These are phyloP conservation scores for Saccharomycodes ludwigii DNA, from an alignment of 805 yeast species.

Conservation along the genomic window DNA sequence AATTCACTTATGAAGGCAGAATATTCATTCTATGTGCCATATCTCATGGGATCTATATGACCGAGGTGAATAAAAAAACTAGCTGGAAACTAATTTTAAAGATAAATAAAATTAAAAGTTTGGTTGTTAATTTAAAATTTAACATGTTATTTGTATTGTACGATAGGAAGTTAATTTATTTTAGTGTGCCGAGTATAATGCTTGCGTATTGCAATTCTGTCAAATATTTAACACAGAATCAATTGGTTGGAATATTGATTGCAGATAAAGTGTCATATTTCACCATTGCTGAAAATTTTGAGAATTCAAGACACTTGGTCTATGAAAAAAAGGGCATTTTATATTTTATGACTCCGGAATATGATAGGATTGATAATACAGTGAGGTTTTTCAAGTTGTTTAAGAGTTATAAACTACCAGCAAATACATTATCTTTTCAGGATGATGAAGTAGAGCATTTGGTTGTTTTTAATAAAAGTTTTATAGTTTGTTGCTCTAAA, in stretches of 20 bases:
- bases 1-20: conserved; percentile 34
- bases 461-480: conserved; percentile 50
- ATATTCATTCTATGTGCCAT: conserved; percentile 47
- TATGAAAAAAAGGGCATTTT: conserved; percentile 39
- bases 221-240: conserved; percentile 21
- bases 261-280: conserved; percentile 49
- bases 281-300: conserved; percentile 56
- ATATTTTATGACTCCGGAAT: conserved; percentile 29
- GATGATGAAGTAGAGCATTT: conserved; percentile 48
- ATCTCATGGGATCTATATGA: conserved; percentile 48
- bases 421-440: conserved; percentile 41
- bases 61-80: conserved; percentile 15
- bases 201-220: conserved; percentile 39
- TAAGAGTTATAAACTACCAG: conserved; percentile 46
- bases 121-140: conserved; percentile 37
- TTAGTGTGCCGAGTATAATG: conserved; percentile 49
- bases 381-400: conserved; percentile 26
- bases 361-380: conserved; percentile 19
- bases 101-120: conserved; percentile 38
- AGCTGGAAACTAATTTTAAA: conserved; percentile 50
- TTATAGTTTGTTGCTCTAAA: conserved; percentile 52
- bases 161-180: conserved; percentile 46
- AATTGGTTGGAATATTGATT: conserved; percentile 36
- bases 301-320: conserved; percentile 42
- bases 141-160: conserved; percentile 46